Evolutionary conservation across 208 protist species (phyloP), one percentile per base, ranked within the genome.

Genomic region (Herpetomonas muscarum): DNA sequence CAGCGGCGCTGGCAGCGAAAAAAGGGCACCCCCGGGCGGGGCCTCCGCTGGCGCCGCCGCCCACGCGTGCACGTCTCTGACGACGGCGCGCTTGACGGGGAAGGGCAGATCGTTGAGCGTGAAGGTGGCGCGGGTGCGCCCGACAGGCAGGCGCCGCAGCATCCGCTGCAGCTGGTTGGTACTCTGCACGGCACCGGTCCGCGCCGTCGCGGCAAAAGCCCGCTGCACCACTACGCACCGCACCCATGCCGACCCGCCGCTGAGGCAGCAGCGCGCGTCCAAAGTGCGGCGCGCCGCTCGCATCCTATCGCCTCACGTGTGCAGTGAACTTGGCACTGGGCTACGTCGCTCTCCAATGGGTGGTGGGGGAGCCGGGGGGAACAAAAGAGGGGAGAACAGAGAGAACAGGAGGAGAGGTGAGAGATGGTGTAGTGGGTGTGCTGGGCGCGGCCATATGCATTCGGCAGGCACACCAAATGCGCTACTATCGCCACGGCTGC

Each of bases 81-180:
- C 57, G 45, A 85, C 15, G 26, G 42, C 51, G 0, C 26, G 17
- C 34, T 77, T 74, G 34, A 85, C 31, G 39, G 75, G 68, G 9
- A 54, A 65, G 1, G 73, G 70, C 5, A 85, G 29, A 42, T 85
- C 77, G 34, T 81, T 85, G 57, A 64, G 67, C 48, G 70, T 60
- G 17, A 81, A 64, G n/a, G 65, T 30, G 12, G 7, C 22, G 26
- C 29, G 34, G 0, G 73, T 68, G 0, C 6, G 1, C 10, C 73
- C 73, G 1, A 85, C 54, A 1, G 77, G 77, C 13, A 85, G 45
- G 0, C 78, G 78, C 0, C 78, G 78, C 37, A 85, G 54, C 30
- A 78, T 48, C 2, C 78, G 73, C 45, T 79, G 74, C 12, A 67
- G 17, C 7, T 76, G 72, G 34, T 79, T n/a, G n/a, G n/a, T n/a